A percentile compares a stretch with the other conserved stretches of the same genome.
Evolutionary conservation across 495 filamentous ascomycete genomes (phyloP).

Genomic region (Lepraria neglecta): DNA sequence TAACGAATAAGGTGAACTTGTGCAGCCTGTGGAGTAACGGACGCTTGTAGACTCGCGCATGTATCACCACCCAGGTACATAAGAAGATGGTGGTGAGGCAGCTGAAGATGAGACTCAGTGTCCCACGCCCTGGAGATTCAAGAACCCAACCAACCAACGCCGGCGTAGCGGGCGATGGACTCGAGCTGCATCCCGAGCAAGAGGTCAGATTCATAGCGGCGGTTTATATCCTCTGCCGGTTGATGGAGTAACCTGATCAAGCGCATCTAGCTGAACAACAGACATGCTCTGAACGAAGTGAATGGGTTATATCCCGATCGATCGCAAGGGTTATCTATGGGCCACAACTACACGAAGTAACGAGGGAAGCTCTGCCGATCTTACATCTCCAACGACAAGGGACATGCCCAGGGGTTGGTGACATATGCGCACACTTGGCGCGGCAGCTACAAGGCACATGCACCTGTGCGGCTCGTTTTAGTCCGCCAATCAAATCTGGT

Average conservation of each 20-base stretch:
- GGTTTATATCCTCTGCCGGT: background rate
- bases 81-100: conserved; percentile 35
- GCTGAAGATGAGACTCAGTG: conserved; percentile 31
- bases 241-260: background rate
- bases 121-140: conserved; percentile 34
- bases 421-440: background rate
- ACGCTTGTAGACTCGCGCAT: conserved; percentile 35
- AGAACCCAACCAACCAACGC: conserved; percentile 31
- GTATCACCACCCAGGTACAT: conserved; percentile 38
- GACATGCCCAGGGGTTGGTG: background rate
- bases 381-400: background rate
- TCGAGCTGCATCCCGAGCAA: background rate
- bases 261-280: background rate
- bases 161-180: conserved; percentile 10
- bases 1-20: conserved; percentile 33
- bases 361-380: background rate
- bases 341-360: background rate
- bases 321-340: background rate
- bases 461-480: background rate
- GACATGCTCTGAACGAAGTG: background rate
- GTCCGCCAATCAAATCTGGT: background rate
- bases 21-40: conserved; percentile 25
- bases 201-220: background rate
- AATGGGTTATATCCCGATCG: background rate
- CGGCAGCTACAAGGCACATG: background rate